Evolutionary conservation across 495 filamentous ascomycete genomes (phyloP).

Genomic region (Talaromyces wortmannii): DNA sequence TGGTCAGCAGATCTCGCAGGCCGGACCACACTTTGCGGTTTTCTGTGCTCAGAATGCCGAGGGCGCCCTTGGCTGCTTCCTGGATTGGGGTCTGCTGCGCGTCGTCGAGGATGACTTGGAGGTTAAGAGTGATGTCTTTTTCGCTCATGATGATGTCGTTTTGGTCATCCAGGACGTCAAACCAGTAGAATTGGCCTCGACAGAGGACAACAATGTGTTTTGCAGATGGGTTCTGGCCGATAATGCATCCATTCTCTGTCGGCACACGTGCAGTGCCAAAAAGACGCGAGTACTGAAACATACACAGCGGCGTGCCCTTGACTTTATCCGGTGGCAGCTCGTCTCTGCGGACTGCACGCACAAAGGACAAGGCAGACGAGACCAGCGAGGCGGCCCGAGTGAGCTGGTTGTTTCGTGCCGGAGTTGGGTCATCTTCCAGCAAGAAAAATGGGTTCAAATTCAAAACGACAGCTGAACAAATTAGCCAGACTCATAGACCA

Average conservation of each 20-base stretch:
- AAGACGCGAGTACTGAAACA: constrained; percentile 96
- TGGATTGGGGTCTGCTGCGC: constrained; percentile 83
- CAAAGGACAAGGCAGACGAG: constrained; percentile 84
- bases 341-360: constrained; percentile 86
- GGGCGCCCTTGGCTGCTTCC: constrained; percentile 86
- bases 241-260: constrained; percentile 91
- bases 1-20: constrained; percentile 79
- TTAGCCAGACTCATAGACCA: not conserved
- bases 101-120: constrained; percentile 89
- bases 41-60: constrained; percentile 92
- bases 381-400: constrained; percentile 90
- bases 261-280: constrained; percentile 95
- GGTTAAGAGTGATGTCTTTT: constrained; percentile 85
- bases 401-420: constrained; percentile 91
- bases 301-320: constrained; percentile 76
- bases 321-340: constrained; percentile 88
- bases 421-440: constrained; percentile 94
- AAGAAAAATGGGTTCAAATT: constrained; percentile 98
- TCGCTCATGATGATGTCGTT: constrained; percentile 96
- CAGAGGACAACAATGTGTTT: constrained; percentile 94
- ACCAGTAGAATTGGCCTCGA: constrained; percentile 98
- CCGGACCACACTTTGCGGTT: constrained; percentile 95
- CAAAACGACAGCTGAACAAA: constrained; percentile 68
- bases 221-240: constrained; percentile 81
- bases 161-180: constrained; percentile 92